Percentiles rank a stretch among this genome's conserved stretches.
Conservation (phyloP, 1,139 yeast genomes). For the Casaregolazyma lundiana region DNA sequence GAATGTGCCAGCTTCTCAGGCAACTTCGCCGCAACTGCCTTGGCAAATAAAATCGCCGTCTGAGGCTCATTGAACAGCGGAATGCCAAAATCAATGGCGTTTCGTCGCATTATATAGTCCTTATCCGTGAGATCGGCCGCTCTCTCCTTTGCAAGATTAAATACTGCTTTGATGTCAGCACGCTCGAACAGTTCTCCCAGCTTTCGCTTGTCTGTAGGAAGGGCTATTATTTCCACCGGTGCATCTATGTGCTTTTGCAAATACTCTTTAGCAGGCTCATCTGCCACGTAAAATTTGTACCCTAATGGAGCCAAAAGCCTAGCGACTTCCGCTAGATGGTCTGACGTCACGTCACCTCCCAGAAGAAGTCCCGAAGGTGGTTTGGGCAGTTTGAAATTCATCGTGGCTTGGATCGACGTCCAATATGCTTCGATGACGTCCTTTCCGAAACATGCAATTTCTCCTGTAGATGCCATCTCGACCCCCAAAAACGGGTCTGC, state of each 20-base stretch:
- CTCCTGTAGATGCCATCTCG: constrained; percentile 99
- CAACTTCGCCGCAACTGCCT: constrained; percentile 72
- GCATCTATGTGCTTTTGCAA: constrained; percentile 41
- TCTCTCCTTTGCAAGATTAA: constrained; percentile 86
- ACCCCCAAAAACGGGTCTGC: constrained; percentile 99
- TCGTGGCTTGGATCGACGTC: constrained; percentile 94
- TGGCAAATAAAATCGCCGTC: constrained; percentile 82
- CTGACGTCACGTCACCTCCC: constrained; percentile 84
- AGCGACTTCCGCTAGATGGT: constrained; percentile 70
- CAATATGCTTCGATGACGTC: constrained; percentile 89
- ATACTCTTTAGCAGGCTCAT: constrained; percentile 65
- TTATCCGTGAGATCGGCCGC: constrained; percentile 81
- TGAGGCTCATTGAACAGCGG: constrained; percentile 96
- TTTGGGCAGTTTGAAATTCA: constrained; percentile 90
- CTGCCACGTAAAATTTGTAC: constrained; percentile 76
- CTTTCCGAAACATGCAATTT: constrained; percentile 91
- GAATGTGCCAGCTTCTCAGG: constrained; percentile 37
- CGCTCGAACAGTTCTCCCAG: constrained; percentile 89
- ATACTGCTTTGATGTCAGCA: constrained; percentile 76
- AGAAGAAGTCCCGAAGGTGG: constrained; percentile 87
- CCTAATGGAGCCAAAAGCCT: constrained; percentile 65
- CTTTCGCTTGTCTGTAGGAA: constrained; percentile 91
- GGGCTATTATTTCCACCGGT: constrained; percentile 62
- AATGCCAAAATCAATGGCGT: constrained; percentile 95
- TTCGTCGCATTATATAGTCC: constrained; percentile 97